These are phyloP conservation scores for Suhomyces wounanorum DNA, from an alignment of 1,139 yeast genomes.

Conservation along the genomic window DNA sequence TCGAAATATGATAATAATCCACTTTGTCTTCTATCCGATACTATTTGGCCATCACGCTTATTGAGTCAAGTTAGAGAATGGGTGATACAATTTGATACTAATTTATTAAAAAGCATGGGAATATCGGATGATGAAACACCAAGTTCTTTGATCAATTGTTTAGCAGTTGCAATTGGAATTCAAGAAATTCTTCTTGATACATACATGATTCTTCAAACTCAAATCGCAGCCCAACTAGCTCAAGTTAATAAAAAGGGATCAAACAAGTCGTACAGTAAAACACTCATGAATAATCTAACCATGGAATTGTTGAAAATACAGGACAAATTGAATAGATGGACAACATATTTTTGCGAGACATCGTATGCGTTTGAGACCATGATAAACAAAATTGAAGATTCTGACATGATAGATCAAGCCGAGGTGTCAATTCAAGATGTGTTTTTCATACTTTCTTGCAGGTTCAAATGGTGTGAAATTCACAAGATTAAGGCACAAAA, in stretches of 20 bases:
- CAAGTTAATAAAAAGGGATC: constrained; percentile 21
- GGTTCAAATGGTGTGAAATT: constrained; percentile 41
- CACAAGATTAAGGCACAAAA: constrained; percentile 35
- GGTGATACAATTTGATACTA: constrained; percentile 36
- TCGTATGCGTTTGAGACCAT: not conserved
- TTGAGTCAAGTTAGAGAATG: constrained; percentile 31
- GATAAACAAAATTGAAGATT: not conserved
- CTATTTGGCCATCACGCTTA: constrained; percentile 31
- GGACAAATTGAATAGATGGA: constrained; percentile 46
- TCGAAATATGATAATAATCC: not conserved
- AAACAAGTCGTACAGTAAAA: constrained; percentile 24
- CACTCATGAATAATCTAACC: constrained; percentile 31
- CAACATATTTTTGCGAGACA: constrained; percentile 21
- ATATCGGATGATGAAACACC: not conserved
- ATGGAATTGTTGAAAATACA: constrained; percentile 40
- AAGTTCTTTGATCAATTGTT: not conserved
- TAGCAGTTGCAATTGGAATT: constrained; percentile 32
- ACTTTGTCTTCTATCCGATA: constrained; percentile 24
- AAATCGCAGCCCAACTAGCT: constrained; percentile 23
- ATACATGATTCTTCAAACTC: constrained; percentile 36
- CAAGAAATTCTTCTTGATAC: constrained; percentile 61
- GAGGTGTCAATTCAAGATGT: not conserved
- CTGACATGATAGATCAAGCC: not conserved
- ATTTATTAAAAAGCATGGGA: constrained; percentile 16
- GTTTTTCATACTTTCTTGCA: constrained; percentile 11